Evolutionary conservation across 2,329 filamentous ascomycete species (phyloP).

Genomic region (Monosporascus ibericus): DNA sequence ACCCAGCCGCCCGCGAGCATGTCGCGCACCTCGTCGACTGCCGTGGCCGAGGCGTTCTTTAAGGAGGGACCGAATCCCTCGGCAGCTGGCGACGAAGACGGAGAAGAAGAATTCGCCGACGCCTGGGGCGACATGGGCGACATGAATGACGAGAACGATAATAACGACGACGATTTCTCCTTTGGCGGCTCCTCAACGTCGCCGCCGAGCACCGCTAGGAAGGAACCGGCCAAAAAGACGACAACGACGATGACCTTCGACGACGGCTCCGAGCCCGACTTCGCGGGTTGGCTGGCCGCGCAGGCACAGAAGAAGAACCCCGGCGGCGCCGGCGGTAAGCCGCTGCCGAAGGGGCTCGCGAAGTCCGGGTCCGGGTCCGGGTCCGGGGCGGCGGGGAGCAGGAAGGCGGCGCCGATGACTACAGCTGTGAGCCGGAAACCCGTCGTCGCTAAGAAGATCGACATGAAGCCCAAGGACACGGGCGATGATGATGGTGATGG

Average conservation of each 20-base stretch:
- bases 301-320: slow-evolving; percentile 65
- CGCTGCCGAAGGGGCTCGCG: slow-evolving; percentile 75
- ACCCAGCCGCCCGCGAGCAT: slow-evolving; percentile 37
- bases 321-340: slow-evolving; percentile 41
- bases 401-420: slow-evolving; percentile 29
- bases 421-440: slow-evolving; percentile 38
- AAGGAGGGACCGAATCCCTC: slow-evolving; percentile 39
- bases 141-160: slow-evolving; percentile 47
- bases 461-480: slow-evolving; percentile 57
- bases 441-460: slow-evolving; percentile 57
- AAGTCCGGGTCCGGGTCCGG: slow-evolving; percentile 51
- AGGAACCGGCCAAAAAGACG: slow-evolving; percentile 27
- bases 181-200: slow-evolving; percentile 27
- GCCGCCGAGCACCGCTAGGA: slow-evolving; percentile 22
- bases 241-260: slow-evolving; percentile 53
- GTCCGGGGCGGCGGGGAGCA: slow-evolving; percentile 17
- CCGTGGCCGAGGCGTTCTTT: slow-evolving; percentile 32
- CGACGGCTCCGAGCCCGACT: slow-evolving; percentile 86
- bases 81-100: slow-evolving; percentile 11
- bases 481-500: slow-evolving; percentile 53
- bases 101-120: slow-evolving; percentile 54
- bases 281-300: slow-evolving; percentile 89
- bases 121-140: slow-evolving; percentile 68
- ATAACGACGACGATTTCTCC: slow-evolving; percentile 35
- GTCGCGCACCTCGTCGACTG: slow-evolving; percentile 44